Evolutionary conservation across 192 early-diverging fungal species (phyloP), one percentile per base, ranked within the genome.

Genomic region (Coemansia aciculifera): DNA sequence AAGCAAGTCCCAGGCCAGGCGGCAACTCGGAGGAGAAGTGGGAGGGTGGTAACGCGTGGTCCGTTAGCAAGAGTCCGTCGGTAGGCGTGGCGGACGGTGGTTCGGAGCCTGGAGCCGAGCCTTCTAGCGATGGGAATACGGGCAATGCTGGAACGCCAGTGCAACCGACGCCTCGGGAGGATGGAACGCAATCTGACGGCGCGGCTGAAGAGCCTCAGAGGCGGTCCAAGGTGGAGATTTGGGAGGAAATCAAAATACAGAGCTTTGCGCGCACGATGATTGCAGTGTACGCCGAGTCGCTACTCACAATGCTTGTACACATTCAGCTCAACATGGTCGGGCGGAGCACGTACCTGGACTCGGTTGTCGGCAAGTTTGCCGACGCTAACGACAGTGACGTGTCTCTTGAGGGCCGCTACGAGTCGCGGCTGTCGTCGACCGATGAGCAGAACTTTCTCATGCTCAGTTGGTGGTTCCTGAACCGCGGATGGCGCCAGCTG

Each of bases 301-400:
- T 98, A 42, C 76, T 99, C 62, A 92, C 92, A 0, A 66, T 95
- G 36, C 87, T 96, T 12, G 94, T 93, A 10, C 90, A 91, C 51
- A 74, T 93, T 5, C 94, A 99, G 75, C 86, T 99, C 36, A 95
- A 94, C 75, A 83, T 99, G 15, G 76, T 99, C 54, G 97, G 96
- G 2, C 89, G 94, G 31, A 91, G 89, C 80, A 92, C 93, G 61
- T 99, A 97, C 70, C 81, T 91, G 19, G 91, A 90, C 64, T 90
- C 92, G 19, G 86, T 92, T 2, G 74, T 86, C 32, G 66, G 71
- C 52, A 77, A 74, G 69, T 71, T 73, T 39, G 21, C 67, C 0
- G 73, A 38, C 29, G 36, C 48, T 0, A 59, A 62, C 13, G 66
- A 48, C 40, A 69, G 62, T 10, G 56, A 69, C 5, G 44, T 67